Evolutionary conservation across 306 rosid genomes (phyloP).

Genomic region (Malus sieversii): DNA sequence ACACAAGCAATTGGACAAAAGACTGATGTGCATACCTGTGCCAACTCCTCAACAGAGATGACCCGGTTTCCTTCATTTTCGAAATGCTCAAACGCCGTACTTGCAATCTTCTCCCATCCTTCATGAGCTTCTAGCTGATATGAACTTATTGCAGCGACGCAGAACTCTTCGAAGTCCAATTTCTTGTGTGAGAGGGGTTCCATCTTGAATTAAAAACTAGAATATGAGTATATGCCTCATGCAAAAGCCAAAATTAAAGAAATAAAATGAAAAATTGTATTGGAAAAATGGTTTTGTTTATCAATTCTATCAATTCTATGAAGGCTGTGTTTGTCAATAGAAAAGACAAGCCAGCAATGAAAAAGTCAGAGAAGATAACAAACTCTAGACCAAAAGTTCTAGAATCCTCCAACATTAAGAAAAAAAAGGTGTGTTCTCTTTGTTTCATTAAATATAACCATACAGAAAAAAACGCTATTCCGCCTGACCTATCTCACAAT

Average conservation of each 20-base stretch:
- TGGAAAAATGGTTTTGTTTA: neutral
- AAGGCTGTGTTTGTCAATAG: neutral
- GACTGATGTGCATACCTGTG: slow-evolving; percentile 53
- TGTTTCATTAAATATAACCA: neutral
- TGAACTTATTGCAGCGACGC: slow-evolving; percentile 81
- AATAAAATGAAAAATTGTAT: neutral
- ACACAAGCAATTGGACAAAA: neutral
- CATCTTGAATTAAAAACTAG: slow-evolving; percentile 49
- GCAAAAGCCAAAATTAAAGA: neutral
- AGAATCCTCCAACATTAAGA: neutral
- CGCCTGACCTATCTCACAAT: neutral
- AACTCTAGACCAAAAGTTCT: neutral
- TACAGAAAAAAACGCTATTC: neutral
- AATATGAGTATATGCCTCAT: slow-evolving; percentile 8
- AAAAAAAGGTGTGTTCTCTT: neutral
- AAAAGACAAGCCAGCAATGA: neutral
- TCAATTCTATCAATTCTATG: neutral
- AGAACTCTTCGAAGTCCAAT: slow-evolving; percentile 85
- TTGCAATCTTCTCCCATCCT: slow-evolving; percentile 78
- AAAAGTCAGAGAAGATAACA: neutral
- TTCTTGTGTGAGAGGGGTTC: slow-evolving; percentile 59
- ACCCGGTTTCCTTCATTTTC: slow-evolving; percentile 73
- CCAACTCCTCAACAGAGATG: slow-evolving; percentile 76
- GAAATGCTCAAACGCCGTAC: slow-evolving; percentile 56
- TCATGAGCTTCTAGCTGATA: slow-evolving; percentile 85